Evolutionary conservation across 331 rosid species (phyloP).

Genomic region (Ulmus americana): DNA sequence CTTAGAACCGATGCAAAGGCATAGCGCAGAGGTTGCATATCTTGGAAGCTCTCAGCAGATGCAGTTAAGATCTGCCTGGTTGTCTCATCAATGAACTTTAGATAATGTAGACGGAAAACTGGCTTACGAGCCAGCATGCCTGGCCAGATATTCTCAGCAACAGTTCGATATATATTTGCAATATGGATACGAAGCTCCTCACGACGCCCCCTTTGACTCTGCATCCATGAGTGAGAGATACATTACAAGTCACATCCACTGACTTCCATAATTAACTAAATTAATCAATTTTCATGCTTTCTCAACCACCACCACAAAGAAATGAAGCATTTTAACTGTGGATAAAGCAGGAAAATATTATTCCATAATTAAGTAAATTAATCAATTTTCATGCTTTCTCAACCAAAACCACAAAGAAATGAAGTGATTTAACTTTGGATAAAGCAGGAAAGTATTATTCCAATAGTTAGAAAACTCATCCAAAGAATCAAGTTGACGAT

Average conservation of each 20-base stretch:
- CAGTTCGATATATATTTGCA: slow-evolving; percentile 86
- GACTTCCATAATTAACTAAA: slow-evolving; percentile 18
- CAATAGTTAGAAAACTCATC: not conserved
- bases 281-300: slow-evolving; percentile 9
- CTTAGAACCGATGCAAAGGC: slow-evolving; percentile 94
- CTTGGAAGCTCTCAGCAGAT: slow-evolving; percentile 78
- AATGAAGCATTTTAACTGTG: slow-evolving; percentile 22
- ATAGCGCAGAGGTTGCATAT: slow-evolving; percentile 90
- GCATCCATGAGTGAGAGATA: slow-evolving; percentile 27
- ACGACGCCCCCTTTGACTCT: slow-evolving; percentile 92
- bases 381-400: slow-evolving; percentile 7
- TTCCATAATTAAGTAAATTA: slow-evolving; percentile 20
- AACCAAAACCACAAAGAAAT: not conserved
- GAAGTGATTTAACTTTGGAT: slow-evolving; percentile 19
- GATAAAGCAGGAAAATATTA: slow-evolving; percentile 3
- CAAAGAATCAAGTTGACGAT: slow-evolving; percentile 8
- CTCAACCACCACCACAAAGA: not conserved
- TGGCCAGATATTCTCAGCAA: slow-evolving; percentile 98
- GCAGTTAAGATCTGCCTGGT: slow-evolving; percentile 57
- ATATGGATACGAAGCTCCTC: slow-evolving; percentile 93
- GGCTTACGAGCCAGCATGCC: slow-evolving; percentile 84
- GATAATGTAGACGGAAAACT: slow-evolving; percentile 78
- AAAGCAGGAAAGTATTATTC: slow-evolving; percentile 7
- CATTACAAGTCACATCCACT: slow-evolving; percentile 21
- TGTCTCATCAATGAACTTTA: slow-evolving; percentile 87